Conservation (phyloP, 1,284 basidiomycete genomes). For the Anthracocystis walkeri region DNA sequence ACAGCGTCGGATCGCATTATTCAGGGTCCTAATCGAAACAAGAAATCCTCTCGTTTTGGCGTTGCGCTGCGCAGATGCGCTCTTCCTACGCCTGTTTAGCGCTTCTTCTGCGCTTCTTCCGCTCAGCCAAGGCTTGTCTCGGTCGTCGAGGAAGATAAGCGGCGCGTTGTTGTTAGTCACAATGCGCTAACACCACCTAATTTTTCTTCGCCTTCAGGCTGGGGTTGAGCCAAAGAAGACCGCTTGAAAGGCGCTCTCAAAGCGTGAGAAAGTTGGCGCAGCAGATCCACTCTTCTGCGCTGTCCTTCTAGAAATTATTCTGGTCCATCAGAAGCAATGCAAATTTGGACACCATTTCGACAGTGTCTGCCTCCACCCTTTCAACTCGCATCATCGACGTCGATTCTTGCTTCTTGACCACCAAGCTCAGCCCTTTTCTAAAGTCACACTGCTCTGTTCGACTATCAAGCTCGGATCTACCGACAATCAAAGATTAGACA, state of each 20-base stretch:
- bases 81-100: too few species aligned
- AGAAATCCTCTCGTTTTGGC: background rate
- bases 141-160: background rate
- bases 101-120: background rate
- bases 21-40: background rate
- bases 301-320: conserved; percentile 3
- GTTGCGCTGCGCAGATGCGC: background rate
- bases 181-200: too few species aligned
- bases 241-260: too few species aligned
- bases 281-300: background rate
- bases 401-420: conserved; percentile 2
- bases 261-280: background rate
- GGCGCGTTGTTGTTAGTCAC: background rate
- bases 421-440: background rate
- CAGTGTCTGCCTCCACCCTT: background rate
- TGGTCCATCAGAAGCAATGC: background rate
- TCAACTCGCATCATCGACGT: background rate
- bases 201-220: too few species aligned
- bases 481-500: background rate
- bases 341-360: too few species aligned
- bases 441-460: too few species aligned
- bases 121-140: background rate
- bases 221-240: too few species aligned
- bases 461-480: background rate
- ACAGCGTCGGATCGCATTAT: background rate